These are phyloP conservation scores for Lactarius tabidus DNA, from an alignment of 768 basidiomycete genomes.

Conservation along the genomic window DNA sequence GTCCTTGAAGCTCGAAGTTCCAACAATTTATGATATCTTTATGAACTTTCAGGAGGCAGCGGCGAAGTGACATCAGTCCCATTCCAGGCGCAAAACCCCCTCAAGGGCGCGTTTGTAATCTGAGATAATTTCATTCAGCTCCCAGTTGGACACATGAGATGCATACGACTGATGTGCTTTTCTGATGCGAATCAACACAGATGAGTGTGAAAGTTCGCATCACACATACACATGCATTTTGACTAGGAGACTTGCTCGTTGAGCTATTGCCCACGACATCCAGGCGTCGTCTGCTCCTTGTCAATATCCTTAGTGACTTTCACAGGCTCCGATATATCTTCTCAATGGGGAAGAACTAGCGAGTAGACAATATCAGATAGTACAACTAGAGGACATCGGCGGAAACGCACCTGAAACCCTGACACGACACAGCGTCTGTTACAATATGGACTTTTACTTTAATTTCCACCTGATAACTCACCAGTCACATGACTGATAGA, in stretches of 20 bases:
- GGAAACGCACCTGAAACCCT: background rate
- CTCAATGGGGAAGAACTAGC: background rate
- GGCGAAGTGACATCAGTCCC: background rate
- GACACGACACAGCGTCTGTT: background rate
- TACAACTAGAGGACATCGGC: no score
- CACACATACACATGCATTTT: background rate
- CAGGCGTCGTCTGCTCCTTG: background rate
- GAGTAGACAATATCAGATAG: background rate
- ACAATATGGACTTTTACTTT: no score
- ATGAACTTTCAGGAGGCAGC: background rate
- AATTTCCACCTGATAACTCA: no score
- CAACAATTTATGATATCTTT: background rate
- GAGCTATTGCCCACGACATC: no score
- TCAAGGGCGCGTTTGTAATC: background rate
- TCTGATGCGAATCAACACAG: background rate
- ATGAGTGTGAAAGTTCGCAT: background rate
- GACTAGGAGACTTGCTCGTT: background rate
- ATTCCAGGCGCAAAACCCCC: background rate
- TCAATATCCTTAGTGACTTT: background rate
- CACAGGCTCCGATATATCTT: background rate
- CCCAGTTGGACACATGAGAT: background rate
- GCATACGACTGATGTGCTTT: background rate
- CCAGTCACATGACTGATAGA: no score
- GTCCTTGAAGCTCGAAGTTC: background rate
- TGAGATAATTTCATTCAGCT: background rate